A percentile compares a stretch with the other conserved stretches of the same genome.
Conservation (phyloP, 495 filamentous ascomycete species). For the Trichoderma asperelloides region DNA sequence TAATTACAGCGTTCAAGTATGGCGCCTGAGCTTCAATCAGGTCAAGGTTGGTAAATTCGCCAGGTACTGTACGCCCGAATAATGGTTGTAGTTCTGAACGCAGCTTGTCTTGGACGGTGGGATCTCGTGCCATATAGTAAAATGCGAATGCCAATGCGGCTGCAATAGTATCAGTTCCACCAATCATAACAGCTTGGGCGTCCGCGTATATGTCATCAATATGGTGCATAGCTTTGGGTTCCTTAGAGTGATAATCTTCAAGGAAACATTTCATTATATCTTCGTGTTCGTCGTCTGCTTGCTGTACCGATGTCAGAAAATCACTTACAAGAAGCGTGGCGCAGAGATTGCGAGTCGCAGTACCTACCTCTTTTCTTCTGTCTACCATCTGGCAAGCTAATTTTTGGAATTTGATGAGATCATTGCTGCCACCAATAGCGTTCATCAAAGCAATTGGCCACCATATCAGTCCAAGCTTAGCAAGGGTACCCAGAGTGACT, state of each 20-base stretch:
- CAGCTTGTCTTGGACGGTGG: slow-evolving; percentile 6
- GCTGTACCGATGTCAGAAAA: not conserved
- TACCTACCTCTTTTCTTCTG: slow-evolving; percentile 11
- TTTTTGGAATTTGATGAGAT: slow-evolving; percentile 14
- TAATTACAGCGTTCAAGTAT: not conserved
- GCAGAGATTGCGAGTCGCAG: not conserved
- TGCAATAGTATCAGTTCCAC: slow-evolving; percentile 17
- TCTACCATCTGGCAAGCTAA: slow-evolving; percentile 13
- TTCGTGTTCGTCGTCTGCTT: slow-evolving; percentile 4
- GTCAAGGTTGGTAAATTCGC: slow-evolving; percentile 11
- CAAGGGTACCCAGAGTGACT: slow-evolving; percentile 15
- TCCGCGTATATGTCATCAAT: slow-evolving; percentile 15
- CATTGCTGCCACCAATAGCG: slow-evolving; percentile 3
- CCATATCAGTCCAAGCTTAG: slow-evolving; percentile 12
- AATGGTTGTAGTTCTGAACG: slow-evolving; percentile 1
- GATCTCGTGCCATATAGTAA: slow-evolving; percentile 15
- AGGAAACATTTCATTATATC: slow-evolving; percentile 18
- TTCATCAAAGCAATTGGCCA: slow-evolving; percentile 16
- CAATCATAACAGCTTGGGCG: slow-evolving; percentile 14
- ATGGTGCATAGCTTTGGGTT: slow-evolving; percentile 16
- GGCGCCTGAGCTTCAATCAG: not conserved
- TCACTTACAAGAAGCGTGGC: not conserved
- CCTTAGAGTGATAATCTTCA: slow-evolving; percentile 12
- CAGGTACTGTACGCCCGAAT: slow-evolving; percentile 13
- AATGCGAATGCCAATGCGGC: slow-evolving; percentile 14